Evolutionary conservation across 2,329 filamentous ascomycete species (phyloP).

Genomic region (Exophiala lecanii-corni): DNA sequence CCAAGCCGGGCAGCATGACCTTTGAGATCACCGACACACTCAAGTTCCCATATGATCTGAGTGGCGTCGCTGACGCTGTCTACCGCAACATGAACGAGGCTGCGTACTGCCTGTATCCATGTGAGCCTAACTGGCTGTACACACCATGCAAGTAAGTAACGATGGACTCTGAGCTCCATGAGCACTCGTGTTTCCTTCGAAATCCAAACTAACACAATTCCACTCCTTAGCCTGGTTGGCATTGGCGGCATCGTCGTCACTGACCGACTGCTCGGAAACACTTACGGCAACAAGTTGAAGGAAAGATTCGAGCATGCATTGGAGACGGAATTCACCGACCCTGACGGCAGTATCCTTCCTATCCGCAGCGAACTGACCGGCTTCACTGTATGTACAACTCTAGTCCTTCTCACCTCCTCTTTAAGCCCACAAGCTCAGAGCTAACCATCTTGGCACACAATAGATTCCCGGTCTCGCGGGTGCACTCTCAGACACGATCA

Average conservation of each 20-base stretch:
- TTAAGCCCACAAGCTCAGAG: no score
- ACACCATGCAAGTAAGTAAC: constrained; percentile 17
- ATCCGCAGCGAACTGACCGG: constrained; percentile 20
- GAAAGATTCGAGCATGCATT: constrained; percentile 14
- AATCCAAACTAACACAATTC: no score
- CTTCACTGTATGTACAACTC: constrained; percentile 12
- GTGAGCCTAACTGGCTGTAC: constrained; percentile 21
- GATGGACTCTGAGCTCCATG: no score
- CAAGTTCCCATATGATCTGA: constrained; percentile 13
- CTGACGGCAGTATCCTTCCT: constrained; percentile 18
- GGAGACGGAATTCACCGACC: constrained; percentile 15
- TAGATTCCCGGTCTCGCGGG: constrained; percentile 18
- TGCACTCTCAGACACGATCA: constrained; percentile 16
- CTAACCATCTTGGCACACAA: no score
- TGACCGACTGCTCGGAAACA: constrained; percentile 10
- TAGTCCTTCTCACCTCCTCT: no score
- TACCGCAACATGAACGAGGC: constrained; percentile 15
- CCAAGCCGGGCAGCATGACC: constrained; percentile 7
- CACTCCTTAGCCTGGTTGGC: constrained; percentile 9
- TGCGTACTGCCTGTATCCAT: constrained; percentile 17
- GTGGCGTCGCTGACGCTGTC: constrained; percentile 14
- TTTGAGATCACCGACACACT: constrained; percentile 15
- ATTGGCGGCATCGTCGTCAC: constrained; percentile 11
- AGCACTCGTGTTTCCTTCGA: no score
- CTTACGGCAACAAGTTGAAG: constrained; percentile 10